A percentile compares a stretch with the other conserved stretches of the same genome.
Conservation (phyloP, 208 protist species). For the Crithidia brevicula region DNA sequence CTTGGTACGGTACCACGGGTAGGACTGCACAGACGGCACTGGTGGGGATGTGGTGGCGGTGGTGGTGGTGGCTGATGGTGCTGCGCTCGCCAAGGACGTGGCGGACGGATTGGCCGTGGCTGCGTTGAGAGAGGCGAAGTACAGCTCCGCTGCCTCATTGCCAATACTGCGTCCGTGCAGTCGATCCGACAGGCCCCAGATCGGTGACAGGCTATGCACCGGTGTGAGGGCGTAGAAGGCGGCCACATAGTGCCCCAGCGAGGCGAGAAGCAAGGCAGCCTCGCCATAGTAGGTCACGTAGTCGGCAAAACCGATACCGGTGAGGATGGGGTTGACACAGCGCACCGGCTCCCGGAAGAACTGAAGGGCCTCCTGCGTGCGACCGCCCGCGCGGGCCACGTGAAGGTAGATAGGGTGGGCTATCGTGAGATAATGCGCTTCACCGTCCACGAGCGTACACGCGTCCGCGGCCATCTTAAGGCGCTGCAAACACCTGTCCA, state of each 20-base stretch:
- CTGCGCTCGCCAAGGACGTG: no score
- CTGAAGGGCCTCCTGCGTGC: conserved; percentile 34
- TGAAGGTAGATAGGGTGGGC: conserved; percentile 33
- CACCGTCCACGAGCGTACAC: background rate
- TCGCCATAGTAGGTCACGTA: conserved; percentile 56
- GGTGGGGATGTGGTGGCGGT: background rate
- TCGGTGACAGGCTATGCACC: conserved; percentile 14
- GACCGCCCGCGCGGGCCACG: conserved; percentile 27
- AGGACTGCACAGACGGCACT: background rate
- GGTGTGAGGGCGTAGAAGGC: conserved; percentile 40
- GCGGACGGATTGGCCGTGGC: background rate
- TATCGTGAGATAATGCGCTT: conserved; percentile 12
- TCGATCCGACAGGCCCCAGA: background rate
- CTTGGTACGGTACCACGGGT: conserved; percentile 29
- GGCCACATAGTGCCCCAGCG: conserved; percentile 36
- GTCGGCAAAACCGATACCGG: conserved; percentile 44
- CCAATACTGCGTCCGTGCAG: background rate
- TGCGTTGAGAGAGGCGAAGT: background rate
- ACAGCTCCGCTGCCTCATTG: background rate
- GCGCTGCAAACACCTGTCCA: conserved; percentile 14
- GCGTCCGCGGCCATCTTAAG: conserved; percentile 9
- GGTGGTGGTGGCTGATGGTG: background rate
- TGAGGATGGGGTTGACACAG: conserved; percentile 30
- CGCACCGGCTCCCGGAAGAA: conserved; percentile 49
- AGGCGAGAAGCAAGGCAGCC: conserved; percentile 45